Evolutionary conservation across 1,284 basidiomycete species (phyloP).

Genomic region (Hymenochaete sp.): DNA sequence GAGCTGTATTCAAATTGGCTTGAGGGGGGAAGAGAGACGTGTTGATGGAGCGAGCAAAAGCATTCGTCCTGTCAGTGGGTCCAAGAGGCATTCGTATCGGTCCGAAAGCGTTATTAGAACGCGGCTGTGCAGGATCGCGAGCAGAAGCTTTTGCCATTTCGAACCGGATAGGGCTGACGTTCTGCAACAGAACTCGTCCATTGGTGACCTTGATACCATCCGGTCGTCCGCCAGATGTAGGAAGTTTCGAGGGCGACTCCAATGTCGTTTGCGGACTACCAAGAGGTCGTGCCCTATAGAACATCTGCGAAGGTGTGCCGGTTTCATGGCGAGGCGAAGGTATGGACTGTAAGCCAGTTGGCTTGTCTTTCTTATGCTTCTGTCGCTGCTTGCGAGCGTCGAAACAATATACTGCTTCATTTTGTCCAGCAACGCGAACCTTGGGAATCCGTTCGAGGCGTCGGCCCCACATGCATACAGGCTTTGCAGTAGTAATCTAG

Average conservation of each 20-base stretch:
- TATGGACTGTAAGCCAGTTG: neutral
- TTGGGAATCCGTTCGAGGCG: constrained; percentile 17
- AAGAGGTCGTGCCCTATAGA: constrained; percentile 3
- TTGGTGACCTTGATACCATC: constrained; percentile 9
- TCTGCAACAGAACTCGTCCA: constrained; percentile 8
- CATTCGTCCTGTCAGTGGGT: no score
- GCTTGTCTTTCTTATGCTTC: constrained; percentile 4
- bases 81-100: no score
- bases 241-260: neutral
- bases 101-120: no score
- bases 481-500: constrained; percentile 11
- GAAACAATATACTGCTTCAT: constrained; percentile 17
- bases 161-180: constrained; percentile 10
- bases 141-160: no score
- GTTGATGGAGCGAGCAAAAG: no score
- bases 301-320: constrained; percentile 6
- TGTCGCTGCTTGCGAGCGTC: constrained; percentile 16
- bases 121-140: no score
- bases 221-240: neutral
- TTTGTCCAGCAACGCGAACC: constrained; percentile 16
- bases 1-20: no score
- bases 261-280: neutral
- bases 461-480: constrained; percentile 17
- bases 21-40: no score
- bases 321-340: neutral